Evolutionary conservation across 176 grass and related monocot genomes (phyloP).

Genomic region (Cenchrus fungigraminus): DNA sequence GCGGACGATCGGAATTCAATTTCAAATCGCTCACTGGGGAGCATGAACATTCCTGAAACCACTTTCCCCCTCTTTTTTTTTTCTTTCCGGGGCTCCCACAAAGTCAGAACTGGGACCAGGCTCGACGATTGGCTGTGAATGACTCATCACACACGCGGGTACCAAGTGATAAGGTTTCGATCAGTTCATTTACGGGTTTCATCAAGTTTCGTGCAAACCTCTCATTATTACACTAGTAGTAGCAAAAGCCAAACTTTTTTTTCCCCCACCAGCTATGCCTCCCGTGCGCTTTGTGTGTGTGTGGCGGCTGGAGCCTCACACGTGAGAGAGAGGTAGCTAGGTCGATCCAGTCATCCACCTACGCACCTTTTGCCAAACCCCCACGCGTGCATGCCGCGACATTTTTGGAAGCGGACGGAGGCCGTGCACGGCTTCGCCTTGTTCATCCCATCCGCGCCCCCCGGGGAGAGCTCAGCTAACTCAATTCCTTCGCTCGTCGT

Average conservation of each 20-base stretch:
- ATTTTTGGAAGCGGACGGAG: conserved; percentile 29
- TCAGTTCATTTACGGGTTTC: no score
- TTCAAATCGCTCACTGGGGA: not conserved
- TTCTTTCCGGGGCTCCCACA: not conserved
- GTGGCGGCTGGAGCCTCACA: no score
- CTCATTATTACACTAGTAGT: not conserved
- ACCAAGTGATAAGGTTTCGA: not conserved
- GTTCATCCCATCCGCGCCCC: not conserved
- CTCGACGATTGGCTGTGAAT: not conserved
- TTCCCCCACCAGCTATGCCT: no score
- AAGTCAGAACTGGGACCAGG: conserved; percentile 8
- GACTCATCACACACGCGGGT: not conserved
- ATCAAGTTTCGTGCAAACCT: not conserved
- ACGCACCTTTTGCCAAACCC: not conserved
- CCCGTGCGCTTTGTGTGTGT: no score
- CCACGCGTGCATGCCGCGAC: not conserved
- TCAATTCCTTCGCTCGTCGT: not conserved
- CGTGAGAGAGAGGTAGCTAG: no score
- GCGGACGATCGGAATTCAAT: not conserved
- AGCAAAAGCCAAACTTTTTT: no score
- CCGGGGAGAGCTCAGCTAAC: not conserved
- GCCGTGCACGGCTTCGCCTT: conserved; percentile 28
- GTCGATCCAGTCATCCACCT: not conserved
- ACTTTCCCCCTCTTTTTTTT: no score
- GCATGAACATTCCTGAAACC: no score